These are phyloP conservation scores for Magnusiomyces sp. DNA, from an alignment of 1,139 yeast species.

Conservation along the genomic window DNA sequence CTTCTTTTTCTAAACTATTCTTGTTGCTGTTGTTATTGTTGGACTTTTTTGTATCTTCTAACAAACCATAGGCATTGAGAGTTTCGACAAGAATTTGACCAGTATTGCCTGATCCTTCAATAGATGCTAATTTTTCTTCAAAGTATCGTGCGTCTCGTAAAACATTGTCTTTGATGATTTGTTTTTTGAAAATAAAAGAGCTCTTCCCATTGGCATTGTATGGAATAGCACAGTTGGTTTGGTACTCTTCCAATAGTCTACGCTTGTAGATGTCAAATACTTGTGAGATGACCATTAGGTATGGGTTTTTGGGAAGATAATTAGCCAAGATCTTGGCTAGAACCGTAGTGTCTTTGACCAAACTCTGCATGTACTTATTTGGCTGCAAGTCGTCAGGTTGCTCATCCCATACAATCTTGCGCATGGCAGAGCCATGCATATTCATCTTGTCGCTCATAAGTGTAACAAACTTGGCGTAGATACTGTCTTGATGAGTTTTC, in stretches of 20 bases:
- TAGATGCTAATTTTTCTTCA: slow-evolving; percentile 47
- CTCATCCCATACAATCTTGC: slow-evolving; percentile 27
- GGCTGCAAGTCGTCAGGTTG: slow-evolving; percentile 37
- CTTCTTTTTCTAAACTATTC: slow-evolving; percentile 8
- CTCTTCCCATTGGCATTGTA: too few relatives aligned
- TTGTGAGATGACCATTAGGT: slow-evolving; percentile 28
- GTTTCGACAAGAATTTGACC: slow-evolving; percentile 62
- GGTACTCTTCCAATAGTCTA: slow-evolving; percentile 46
- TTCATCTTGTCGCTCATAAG: slow-evolving; percentile 62
- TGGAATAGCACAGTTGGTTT: slow-evolving; percentile 30
- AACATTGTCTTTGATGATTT: slow-evolving; percentile 31
- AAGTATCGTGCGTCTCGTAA: slow-evolving; percentile 60
- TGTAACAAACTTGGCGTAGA: slow-evolving; percentile 57
- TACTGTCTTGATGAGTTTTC: slow-evolving; percentile 56
- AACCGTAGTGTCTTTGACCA: slow-evolving; percentile 59
- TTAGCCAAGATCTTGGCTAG: slow-evolving; percentile 53
- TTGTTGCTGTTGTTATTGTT: neutral
- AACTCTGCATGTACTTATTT: slow-evolving; percentile 56
- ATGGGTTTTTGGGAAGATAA: slow-evolving; percentile 48
- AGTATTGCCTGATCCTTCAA: slow-evolving; percentile 57
- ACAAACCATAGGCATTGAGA: slow-evolving; percentile 42
- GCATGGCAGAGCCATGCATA: neutral
- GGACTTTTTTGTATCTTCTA: slow-evolving; percentile 17
- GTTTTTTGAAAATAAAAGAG: slow-evolving; percentile 29
- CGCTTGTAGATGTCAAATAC: slow-evolving; percentile 54